phyloP scores from a whole-genome alignment of 148 eudicot genomes.

The Fallopia convolvulus region DNA sequence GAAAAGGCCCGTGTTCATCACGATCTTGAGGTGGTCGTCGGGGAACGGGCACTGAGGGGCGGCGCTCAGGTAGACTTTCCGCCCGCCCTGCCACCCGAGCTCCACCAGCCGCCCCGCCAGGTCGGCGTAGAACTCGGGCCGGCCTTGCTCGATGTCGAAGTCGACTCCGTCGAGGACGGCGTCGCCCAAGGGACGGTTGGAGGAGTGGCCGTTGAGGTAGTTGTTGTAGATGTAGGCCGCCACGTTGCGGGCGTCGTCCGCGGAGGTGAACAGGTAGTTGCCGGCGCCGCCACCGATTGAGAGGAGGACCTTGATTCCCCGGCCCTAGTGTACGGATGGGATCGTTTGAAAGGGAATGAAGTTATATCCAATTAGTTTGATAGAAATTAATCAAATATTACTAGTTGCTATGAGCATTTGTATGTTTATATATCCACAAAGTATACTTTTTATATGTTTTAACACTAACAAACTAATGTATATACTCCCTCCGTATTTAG shows the following conservation, averaged over 20 bases:
- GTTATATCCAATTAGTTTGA: too few relatives aligned
- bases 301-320: conserved; percentile 15
- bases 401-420: too few relatives aligned
- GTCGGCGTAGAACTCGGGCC: not conserved
- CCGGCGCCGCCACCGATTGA: conserved; percentile 30
- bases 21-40: conserved; percentile 14
- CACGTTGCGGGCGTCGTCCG: conserved; percentile 17
- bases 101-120: not conserved
- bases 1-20: conserved; percentile 28
- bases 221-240: conserved; percentile 20
- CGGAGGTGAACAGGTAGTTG: conserved; percentile 18
- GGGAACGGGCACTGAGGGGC: conserved; percentile 34
- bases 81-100: not conserved
- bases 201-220: conserved; percentile 14
- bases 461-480: too few relatives aligned
- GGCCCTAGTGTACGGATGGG: not conserved
- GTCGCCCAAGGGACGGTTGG: conserved; percentile 18
- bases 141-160: conserved; percentile 18
- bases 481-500: too few relatives aligned
- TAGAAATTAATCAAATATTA: too few relatives aligned
- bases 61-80: conserved; percentile 20
- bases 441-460: too few relatives aligned
- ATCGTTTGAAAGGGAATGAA: not conserved
- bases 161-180: conserved; percentile 25
- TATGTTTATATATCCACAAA: too few relatives aligned